Percentiles rank a stretch among this genome's conserved stretches.
Conservation (phyloP, 371 early-diverging fungal species). For the Syncephalastrum contaminatum region DNA sequence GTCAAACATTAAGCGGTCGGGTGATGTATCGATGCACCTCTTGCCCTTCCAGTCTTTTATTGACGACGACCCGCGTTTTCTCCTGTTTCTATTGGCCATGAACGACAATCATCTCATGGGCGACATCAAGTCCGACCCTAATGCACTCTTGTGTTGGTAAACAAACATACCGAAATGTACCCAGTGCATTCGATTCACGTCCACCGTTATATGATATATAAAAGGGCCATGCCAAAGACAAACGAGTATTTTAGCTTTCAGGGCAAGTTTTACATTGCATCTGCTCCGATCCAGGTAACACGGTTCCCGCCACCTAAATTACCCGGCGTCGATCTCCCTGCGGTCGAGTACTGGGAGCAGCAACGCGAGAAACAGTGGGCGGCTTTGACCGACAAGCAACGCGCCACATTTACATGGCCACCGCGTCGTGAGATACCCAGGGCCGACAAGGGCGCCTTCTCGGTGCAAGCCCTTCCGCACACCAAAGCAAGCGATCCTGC, state of each 20-base stretch:
- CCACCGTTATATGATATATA: neutral
- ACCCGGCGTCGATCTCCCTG: slow-evolving; percentile 24
- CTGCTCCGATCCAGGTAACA: slow-evolving; percentile 71
- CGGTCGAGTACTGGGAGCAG: slow-evolving; percentile 72
- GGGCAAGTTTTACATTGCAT: slow-evolving; percentile 73
- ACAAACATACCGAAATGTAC: too few relatives aligned
- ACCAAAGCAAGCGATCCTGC: slow-evolving; percentile 4
- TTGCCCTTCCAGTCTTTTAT: slow-evolving; percentile 54
- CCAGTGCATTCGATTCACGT: too few relatives aligned
- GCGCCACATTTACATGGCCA: slow-evolving; percentile 78
- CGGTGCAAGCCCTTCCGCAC: slow-evolving; percentile 50
- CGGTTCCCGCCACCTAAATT: slow-evolving; percentile 66
- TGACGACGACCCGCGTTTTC: slow-evolving; percentile 52
- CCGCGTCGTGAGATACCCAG: slow-evolving; percentile 56
- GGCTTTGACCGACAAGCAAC: slow-evolving; percentile 42
- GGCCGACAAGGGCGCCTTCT: slow-evolving; percentile 47
- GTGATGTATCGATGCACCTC: slow-evolving; percentile 50
- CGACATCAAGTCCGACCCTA: slow-evolving; percentile 60
- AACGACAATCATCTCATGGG: slow-evolving; percentile 61
- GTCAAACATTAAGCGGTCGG: slow-evolving; percentile 48
- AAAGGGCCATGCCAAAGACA: slow-evolving; percentile 70
- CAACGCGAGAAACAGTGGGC: slow-evolving; percentile 63
- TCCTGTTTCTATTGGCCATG: slow-evolving; percentile 56
- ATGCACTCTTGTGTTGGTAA: slow-evolving; percentile 57
- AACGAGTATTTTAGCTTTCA: slow-evolving; percentile 67